Conservation (phyloP, 768 basidiomycete species). For the Leccinum olivaceopallidum region DNA sequence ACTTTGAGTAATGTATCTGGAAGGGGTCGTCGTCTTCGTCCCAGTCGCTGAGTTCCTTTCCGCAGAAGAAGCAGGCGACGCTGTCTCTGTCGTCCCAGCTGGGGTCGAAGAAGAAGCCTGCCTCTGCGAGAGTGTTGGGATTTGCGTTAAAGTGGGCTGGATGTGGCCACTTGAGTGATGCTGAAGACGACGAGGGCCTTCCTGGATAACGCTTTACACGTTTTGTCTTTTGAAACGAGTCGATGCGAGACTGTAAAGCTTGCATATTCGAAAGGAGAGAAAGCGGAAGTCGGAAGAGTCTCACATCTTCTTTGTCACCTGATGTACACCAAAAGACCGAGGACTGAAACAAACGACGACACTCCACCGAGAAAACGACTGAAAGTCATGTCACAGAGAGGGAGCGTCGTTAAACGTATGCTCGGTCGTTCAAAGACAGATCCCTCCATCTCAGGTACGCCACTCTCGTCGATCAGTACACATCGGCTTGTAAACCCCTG, state of each 20-base stretch:
- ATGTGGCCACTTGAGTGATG: conserved; percentile 78
- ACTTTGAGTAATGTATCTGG: conserved; percentile 76
- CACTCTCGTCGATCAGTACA: neutral
- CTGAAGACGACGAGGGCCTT: conserved; percentile 46
- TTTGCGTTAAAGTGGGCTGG: conserved; percentile 63
- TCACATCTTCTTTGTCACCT: neutral
- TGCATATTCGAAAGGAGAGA: conserved; percentile 41
- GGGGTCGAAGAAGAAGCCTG: conserved; percentile 87
- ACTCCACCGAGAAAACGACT: conserved; percentile 25
- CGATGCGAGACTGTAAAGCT: conserved; percentile 54
- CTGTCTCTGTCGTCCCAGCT: conserved; percentile 67
- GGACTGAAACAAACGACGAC: conserved; percentile 6
- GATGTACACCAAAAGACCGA: conserved; percentile 30
- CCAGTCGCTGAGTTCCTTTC: conserved; percentile 84
- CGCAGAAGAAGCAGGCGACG: conserved; percentile 84
- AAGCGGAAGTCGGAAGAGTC: no score
- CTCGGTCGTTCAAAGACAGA: conserved; percentile 69
- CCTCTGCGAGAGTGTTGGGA: conserved; percentile 75
- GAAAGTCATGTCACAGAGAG: conserved; percentile 32
- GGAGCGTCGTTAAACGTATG: conserved; percentile 65
- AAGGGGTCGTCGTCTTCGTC: conserved; percentile 84
- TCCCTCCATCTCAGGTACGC: conserved; percentile 41
- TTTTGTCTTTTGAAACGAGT: conserved; percentile 66
- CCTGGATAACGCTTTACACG: conserved; percentile 52
- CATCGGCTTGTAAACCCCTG: neutral